Base-by-base conservation (phyloP, 345 rosid genomes). In the Camelina laxa region DNA sequence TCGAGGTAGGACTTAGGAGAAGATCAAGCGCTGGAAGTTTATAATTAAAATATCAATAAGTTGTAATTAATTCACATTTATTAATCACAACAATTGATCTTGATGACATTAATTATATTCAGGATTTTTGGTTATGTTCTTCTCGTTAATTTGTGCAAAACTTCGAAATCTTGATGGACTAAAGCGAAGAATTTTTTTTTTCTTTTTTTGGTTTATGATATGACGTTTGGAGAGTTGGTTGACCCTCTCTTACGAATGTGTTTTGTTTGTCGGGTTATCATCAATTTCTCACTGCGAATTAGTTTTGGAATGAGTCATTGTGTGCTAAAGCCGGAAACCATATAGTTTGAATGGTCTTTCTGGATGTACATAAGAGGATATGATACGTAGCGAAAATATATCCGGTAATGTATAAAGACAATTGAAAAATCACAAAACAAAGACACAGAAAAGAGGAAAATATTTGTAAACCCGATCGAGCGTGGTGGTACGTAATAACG, bases 121-220 rank as follows among this genome's bases (percentile, higher is more conserved):
- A 74, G 67, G 67, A 9, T 58, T 74, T 74, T 74, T 74, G 13
- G 9, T 58, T 48, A 53, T 57, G 33, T 55, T 62, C n/a, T n/a
- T n/a, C n/a, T n/a, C n/a, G n/a, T n/a, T n/a, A n/a, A 21, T 44
- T n/a, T 51, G 54, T 39, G 54, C 2, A 51, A 14, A 8, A 16
- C 0, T 4, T 3, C 27, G 19, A 50, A 42, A 31, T 44, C 38
- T 20, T 65, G 31, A 50, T 61, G 58, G 44, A 50, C 9, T 30
- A 4, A 6, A 44, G 30, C 20, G 0, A 62, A 39, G 53, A 21
- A 50, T 72, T 62, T 60, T 20, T 62, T 31, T 2, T 6, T 33
- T 8, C 1, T 33, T 7, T 6, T 7, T 62, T 60, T 62, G 33
- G 60, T 72, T 39, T 62, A 24, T 71, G 41, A 38, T 31, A 44